These are phyloP conservation scores for Aphanoascus verrucosus DNA, from an alignment of 2,329 filamentous ascomycete species.

Conservation along the genomic window DNA sequence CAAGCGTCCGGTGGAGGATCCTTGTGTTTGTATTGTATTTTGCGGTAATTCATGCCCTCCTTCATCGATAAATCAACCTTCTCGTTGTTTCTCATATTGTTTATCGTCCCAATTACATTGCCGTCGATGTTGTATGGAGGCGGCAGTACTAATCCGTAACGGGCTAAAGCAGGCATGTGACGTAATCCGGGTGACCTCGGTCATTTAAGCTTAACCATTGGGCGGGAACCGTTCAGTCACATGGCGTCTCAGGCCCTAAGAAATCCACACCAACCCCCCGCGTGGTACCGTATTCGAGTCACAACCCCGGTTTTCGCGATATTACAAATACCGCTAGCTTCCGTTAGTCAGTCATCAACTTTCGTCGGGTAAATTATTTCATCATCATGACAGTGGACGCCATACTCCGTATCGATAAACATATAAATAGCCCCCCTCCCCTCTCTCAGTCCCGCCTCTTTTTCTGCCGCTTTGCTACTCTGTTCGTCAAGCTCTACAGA, in stretches of 20 bases:
- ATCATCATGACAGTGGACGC: background rate
- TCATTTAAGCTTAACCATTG: conserved; percentile 7
- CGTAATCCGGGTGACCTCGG: conserved; percentile 1
- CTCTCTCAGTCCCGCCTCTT: background rate
- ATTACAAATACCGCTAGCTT: no score
- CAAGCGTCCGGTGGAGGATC: background rate
- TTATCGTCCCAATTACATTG: background rate
- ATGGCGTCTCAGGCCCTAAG: background rate
- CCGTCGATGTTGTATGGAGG: background rate
- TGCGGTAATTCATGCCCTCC: no score
- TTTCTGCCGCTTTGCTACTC: background rate
- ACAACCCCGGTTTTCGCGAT: background rate
- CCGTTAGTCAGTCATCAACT: background rate
- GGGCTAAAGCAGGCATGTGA: background rate
- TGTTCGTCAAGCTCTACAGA: background rate
- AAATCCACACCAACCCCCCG: background rate
- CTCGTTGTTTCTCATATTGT: background rate
- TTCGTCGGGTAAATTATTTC: background rate
- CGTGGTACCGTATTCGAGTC: background rate
- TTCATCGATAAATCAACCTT: no score
- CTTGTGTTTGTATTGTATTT: no score
- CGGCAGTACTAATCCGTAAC: background rate
- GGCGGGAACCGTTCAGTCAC: background rate
- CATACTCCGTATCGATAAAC: background rate
- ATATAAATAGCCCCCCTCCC: background rate